A percentile compares a stretch with the other conserved stretches of the same genome.
Evolutionary conservation across 768 basidiomycete genomes (phyloP).

Genomic region (Psilocybe cubensis): DNA sequence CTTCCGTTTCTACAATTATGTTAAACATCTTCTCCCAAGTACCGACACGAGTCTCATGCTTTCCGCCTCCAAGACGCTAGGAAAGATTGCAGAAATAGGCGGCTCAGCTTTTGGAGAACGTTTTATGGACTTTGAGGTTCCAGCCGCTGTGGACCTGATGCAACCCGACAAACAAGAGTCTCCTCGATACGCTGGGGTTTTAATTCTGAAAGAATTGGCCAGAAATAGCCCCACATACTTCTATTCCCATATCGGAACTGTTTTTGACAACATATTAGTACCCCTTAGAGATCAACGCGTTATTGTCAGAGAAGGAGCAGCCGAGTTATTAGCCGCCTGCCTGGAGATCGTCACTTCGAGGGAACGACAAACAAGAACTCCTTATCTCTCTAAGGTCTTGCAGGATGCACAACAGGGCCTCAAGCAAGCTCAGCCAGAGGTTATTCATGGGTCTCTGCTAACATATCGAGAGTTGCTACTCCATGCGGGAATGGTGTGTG

Average conservation of each 20-base stretch:
- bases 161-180: conserved; percentile 82
- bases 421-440: conserved; percentile 79
- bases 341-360: conserved; percentile 83
- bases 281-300: conserved; percentile 88
- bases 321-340: conserved; percentile 91
- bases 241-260: conserved; percentile 82
- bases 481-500: conserved; percentile 90
- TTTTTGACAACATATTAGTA: conserved; percentile 92
- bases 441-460: conserved; percentile 90
- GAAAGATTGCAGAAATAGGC: conserved; percentile 83
- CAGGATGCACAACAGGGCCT: conserved; percentile 86
- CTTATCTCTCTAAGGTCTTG: conserved; percentile 80
- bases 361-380: conserved; percentile 66
- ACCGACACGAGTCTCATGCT: conserved; percentile 94
- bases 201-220: conserved; percentile 93
- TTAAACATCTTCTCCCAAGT: conserved; percentile 90
- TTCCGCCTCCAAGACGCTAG: conserved; percentile 89
- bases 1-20: conserved; percentile 90
- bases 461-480: conserved; percentile 91
- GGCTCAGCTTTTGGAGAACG: conserved; percentile 84
- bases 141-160: conserved; percentile 78
- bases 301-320: conserved; percentile 91
- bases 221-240: conserved; percentile 87
- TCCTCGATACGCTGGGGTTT: conserved; percentile 89
- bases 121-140: conserved; percentile 91